Evolutionary conservation across 1,284 basidiomycete genomes (phyloP).

Genomic region (Apiotrichum laibachii): DNA sequence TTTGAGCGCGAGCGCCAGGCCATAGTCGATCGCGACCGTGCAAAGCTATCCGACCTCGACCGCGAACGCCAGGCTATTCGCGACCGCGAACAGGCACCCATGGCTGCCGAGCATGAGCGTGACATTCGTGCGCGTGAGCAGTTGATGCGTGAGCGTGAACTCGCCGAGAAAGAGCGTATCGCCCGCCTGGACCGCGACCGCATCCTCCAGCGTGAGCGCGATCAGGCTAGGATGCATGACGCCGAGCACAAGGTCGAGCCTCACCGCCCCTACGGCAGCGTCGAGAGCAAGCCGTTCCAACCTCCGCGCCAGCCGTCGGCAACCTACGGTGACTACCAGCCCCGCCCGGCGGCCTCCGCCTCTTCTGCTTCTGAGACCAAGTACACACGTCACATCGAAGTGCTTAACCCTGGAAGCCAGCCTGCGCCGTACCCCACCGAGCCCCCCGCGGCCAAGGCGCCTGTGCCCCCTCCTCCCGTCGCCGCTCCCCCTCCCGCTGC

Average conservation of each 20-base stretch:
- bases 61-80: slow-evolving; percentile 1
- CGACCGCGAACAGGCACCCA: slow-evolving; percentile 8
- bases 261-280: slow-evolving; percentile 12
- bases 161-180: slow-evolving; percentile 11
- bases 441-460: slow-evolving; percentile 2
- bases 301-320: slow-evolving; percentile 22
- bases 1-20: slow-evolving; percentile 12
- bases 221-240: slow-evolving; percentile 10
- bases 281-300: slow-evolving; percentile 25
- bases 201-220: slow-evolving; percentile 12
- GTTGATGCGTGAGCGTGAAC: slow-evolving; percentile 12
- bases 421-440: slow-evolving; percentile 9
- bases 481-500: background rate
- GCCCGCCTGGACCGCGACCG: slow-evolving; percentile 13
- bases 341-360: slow-evolving; percentile 2
- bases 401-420: slow-evolving; percentile 32
- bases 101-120: too few relatives aligned
- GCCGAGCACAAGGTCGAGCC: slow-evolving; percentile 6
- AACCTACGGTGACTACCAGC: slow-evolving; percentile 16
- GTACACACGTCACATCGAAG: slow-evolving; percentile 35
- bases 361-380: slow-evolving; percentile 20
- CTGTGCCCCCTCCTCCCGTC: slow-evolving; percentile 14
- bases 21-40: slow-evolving; percentile 1
- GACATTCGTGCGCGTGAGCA: background rate
- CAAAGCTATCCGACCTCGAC: background rate